Evolutionary conservation across 306 rosid genomes (phyloP).

Genomic region (Calophaca sinica): DNA sequence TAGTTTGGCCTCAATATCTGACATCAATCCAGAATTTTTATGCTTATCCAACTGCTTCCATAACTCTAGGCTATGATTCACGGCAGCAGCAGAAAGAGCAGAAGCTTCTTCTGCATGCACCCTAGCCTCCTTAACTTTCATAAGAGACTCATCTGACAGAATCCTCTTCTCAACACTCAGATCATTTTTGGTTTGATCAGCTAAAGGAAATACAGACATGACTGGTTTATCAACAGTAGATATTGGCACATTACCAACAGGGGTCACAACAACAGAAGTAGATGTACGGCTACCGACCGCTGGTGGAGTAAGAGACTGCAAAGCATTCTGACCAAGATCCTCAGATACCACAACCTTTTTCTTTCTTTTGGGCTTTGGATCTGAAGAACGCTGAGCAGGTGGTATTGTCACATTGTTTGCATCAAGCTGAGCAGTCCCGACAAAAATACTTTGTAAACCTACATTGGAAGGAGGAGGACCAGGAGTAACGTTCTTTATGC

Average conservation of each 20-base stretch:
- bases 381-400: constrained; percentile 62
- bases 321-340: constrained; percentile 62
- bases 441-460: constrained; percentile 52
- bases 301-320: constrained; percentile 63
- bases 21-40: constrained; percentile 70
- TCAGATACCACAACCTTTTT: constrained; percentile 65
- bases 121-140: constrained; percentile 89
- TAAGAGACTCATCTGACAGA: constrained; percentile 74
- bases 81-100: constrained; percentile 79
- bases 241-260: constrained; percentile 56
- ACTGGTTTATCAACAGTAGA: constrained; percentile 57
- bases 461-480: constrained; percentile 57
- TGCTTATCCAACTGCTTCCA: constrained; percentile 87
- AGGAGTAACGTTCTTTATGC: constrained; percentile 58
- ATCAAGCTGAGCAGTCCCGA: constrained; percentile 59
- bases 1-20: constrained; percentile 80
- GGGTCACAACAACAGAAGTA: constrained; percentile 56
- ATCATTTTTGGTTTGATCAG: constrained; percentile 59
- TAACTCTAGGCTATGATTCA: constrained; percentile 77
- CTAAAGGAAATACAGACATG: constrained; percentile 52
- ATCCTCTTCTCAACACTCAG: constrained; percentile 56
- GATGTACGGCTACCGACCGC: constrained; percentile 51
- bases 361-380: constrained; percentile 76
- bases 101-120: constrained; percentile 89
- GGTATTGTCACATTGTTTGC: constrained; percentile 55